phyloP scores from a whole-genome alignment of 345 rosid species.

The Trapa incisa region DNA sequence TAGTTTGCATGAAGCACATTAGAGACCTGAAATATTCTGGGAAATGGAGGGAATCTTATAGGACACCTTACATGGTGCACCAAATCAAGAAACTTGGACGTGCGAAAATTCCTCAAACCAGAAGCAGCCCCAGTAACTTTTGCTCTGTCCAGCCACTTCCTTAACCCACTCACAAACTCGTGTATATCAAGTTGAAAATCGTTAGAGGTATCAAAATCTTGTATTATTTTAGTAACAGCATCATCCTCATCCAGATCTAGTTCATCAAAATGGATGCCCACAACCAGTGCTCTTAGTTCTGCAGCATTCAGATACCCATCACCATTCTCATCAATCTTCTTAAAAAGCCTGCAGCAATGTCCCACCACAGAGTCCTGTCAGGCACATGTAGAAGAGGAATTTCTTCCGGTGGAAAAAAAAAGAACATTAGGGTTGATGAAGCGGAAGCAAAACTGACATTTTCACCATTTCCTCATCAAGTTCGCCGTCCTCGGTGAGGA shows the following conservation, averaged over 20 bases:
- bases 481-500: constrained; percentile 27
- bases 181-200: constrained; percentile 12
- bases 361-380: neutral
- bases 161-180: constrained; percentile 27
- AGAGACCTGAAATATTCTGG: neutral
- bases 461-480: constrained; percentile 16
- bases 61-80: constrained; percentile 37
- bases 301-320: constrained; percentile 23
- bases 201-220: constrained; percentile 28
- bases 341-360: constrained; percentile 25
- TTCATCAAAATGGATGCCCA: constrained; percentile 35
- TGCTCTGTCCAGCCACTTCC: constrained; percentile 33
- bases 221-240: constrained; percentile 27
- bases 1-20: constrained; percentile 3
- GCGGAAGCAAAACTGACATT: constrained; percentile 17
- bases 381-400: constrained; percentile 1
- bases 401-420: constrained; percentile 4
- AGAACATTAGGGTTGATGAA: neutral
- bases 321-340: constrained; percentile 24
- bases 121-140: constrained; percentile 26
- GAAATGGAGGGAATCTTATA: neutral
- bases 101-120: constrained; percentile 28
- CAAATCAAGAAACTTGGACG: constrained; percentile 32
- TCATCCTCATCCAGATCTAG: constrained; percentile 28
- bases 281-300: constrained; percentile 33